Evolutionary conservation across 2,329 filamentous ascomycete genomes (phyloP).

Genomic region (Venturia aucupariae): DNA sequence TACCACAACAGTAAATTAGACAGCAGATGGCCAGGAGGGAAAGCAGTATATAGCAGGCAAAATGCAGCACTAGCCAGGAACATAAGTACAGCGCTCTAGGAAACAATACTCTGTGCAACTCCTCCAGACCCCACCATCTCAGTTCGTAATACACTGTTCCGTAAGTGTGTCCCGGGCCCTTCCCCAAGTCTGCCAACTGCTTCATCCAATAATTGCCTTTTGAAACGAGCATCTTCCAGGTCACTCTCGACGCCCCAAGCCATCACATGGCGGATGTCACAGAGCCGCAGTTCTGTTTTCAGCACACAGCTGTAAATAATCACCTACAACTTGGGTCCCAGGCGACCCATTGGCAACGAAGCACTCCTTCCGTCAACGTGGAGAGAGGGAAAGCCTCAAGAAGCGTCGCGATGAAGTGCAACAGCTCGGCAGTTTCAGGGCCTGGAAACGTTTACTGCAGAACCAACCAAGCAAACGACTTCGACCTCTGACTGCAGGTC

Average conservation of each 20-base stretch:
- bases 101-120: background rate
- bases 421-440: slow-evolving; percentile 1
- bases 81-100: background rate
- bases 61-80: background rate
- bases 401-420: background rate
- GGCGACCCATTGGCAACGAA: background rate
- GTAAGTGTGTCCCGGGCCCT: background rate
- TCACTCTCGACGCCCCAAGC: background rate
- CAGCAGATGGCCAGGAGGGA: background rate
- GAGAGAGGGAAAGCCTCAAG: background rate
- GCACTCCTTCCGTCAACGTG: background rate
- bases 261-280: background rate
- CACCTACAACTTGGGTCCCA: background rate
- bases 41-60: background rate
- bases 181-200: background rate
- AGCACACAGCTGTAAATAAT: background rate
- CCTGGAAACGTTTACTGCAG: background rate
- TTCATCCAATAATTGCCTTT: background rate
- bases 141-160: background rate
- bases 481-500: background rate
- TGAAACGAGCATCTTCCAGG: background rate
- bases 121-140: background rate
- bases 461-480: background rate
- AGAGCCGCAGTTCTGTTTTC: background rate
- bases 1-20: background rate